Evolutionary conservation across 1,284 basidiomycete genomes (phyloP).

Genomic region (Malassezia arunalokei): DNA sequence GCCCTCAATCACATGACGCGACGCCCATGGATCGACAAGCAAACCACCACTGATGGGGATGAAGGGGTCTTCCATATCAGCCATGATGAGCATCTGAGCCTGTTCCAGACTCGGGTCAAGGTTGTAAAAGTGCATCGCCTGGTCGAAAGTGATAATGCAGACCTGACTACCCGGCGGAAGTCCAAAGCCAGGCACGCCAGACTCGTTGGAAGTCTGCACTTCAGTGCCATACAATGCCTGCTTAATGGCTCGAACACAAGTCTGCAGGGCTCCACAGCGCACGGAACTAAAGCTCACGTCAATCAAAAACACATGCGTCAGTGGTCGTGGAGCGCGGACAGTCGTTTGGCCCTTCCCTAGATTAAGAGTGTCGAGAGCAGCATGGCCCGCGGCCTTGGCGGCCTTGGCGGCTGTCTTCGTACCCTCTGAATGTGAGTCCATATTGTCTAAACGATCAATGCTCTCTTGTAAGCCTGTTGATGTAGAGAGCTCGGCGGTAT

Average conservation of each 20-base stretch:
- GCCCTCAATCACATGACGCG: slow-evolving; percentile 56
- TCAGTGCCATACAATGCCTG: slow-evolving; percentile 54
- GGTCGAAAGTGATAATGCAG: slow-evolving; percentile 74
- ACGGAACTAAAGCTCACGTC: slow-evolving; percentile 69
- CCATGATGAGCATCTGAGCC: slow-evolving; percentile 68
- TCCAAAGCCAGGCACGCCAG: slow-evolving; percentile 36
- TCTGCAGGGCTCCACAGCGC: slow-evolving; percentile 61
- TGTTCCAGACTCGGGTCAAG: slow-evolving; percentile 58
- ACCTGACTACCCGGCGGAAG: slow-evolving; percentile 39
- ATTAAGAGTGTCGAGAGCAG: slow-evolving; percentile 31
- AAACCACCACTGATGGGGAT: slow-evolving; percentile 64
- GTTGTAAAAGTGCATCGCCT: slow-evolving; percentile 76
- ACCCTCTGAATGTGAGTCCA: slow-evolving; percentile 18
- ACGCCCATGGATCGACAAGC: slow-evolving; percentile 65
- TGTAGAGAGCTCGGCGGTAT: slow-evolving; percentile 31
- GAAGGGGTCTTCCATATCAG: slow-evolving; percentile 83
- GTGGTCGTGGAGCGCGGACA: slow-evolving; percentile 48
- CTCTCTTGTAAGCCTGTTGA: slow-evolving; percentile 28
- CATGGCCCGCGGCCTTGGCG: slow-evolving; percentile 38
- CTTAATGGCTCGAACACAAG: slow-evolving; percentile 59
- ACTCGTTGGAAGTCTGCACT: slow-evolving; percentile 21
- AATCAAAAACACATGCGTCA: slow-evolving; percentile 75
- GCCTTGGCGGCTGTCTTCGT: slow-evolving; percentile 34
- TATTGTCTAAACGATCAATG: slow-evolving; percentile 10
- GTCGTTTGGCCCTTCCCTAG: slow-evolving; percentile 38